These are phyloP conservation scores for Tricholoma sp. DNA, from an alignment of 768 basidiomycete species.

Conservation along the genomic window DNA sequence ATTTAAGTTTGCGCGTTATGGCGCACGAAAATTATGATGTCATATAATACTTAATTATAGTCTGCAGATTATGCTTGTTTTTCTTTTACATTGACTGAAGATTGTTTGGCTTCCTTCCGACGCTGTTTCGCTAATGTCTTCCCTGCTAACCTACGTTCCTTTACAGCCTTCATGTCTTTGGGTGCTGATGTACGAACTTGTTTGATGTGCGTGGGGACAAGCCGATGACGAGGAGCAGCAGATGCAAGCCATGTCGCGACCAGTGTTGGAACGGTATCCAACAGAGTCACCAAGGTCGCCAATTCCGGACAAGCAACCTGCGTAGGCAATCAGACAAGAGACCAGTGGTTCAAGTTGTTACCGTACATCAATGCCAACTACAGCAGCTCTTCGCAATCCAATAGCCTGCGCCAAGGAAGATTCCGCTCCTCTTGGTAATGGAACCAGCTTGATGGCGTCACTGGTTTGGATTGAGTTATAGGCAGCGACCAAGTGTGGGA, in stretches of 20 bases:
- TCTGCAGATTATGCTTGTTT: too few species aligned
- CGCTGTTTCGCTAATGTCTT: conserved; percentile 26
- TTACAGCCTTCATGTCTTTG: conserved; percentile 70
- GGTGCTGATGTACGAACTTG: conserved; percentile 75
- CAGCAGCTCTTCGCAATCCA: conserved; percentile 63
- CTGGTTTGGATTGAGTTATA: conserved; percentile 50
- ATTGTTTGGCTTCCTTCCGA: not conserved
- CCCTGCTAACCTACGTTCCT: conserved; percentile 47
- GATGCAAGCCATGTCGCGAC: conserved; percentile 61
- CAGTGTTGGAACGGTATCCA: conserved; percentile 49
- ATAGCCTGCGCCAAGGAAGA: conserved; percentile 48
- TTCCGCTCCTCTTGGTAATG: conserved; percentile 68
- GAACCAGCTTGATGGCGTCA: conserved; percentile 48
- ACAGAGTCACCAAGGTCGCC: conserved; percentile 27
- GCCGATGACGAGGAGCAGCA: conserved; percentile 19
- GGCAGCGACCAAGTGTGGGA: conserved; percentile 73
- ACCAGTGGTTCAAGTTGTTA: conserved; percentile 3
- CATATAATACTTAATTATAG: too few species aligned
- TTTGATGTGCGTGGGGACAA: conserved; percentile 76
- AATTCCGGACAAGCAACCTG: conserved; percentile 40
- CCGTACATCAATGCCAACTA: conserved; percentile 64
- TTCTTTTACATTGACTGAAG: not conserved
- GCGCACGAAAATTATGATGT: too few species aligned
- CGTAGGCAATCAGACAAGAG: conserved; percentile 12
- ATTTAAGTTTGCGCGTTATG: too few species aligned